phyloP scores from a whole-genome alignment of 139 green algal species.

The Picochlorum costavermella region DNA sequence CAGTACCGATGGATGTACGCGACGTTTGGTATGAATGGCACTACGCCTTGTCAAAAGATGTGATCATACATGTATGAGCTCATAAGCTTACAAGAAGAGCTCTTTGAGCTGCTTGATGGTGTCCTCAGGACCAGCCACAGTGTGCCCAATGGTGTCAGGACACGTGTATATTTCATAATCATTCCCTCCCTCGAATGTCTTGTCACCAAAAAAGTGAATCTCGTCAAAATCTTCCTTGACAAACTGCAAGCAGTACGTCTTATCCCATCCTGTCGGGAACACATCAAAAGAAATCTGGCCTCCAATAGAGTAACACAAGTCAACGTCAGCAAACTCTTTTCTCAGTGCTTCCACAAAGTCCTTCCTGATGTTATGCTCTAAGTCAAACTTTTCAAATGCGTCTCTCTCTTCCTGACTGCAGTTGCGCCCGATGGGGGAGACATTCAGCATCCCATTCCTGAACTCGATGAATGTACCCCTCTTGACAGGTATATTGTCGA shows the following conservation, averaged over 20 bases:
- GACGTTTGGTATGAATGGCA: too few relatives aligned
- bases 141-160: conserved; percentile 84
- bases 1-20: too few relatives aligned
- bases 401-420: conserved; percentile 95
- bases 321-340: conserved; percentile 81
- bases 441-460: conserved; percentile 97
- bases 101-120: conserved; percentile 73
- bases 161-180: conserved; percentile 94
- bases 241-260: conserved; percentile 98
- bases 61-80: too few relatives aligned
- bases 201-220: conserved; percentile 99
- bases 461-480: conserved; percentile 99
- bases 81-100: conserved; percentile 41
- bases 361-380: conserved; percentile 56
- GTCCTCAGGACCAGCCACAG: conserved; percentile 78
- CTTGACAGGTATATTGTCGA: conserved; percentile 96
- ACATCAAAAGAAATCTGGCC: conserved; percentile 99
- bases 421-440: conserved; percentile 94
- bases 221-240: conserved; percentile 85
- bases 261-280: conserved; percentile 96
- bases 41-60: too few relatives aligned
- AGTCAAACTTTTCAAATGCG: conserved; percentile 89
- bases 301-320: conserved; percentile 90
- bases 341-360: conserved; percentile 77
- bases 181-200: conserved; percentile 97